A percentile compares a stretch with the other conserved stretches of the same genome.
Conservation (phyloP, 2,329 filamentous ascomycete genomes). For the Arthrobotrys iridis region DNA sequence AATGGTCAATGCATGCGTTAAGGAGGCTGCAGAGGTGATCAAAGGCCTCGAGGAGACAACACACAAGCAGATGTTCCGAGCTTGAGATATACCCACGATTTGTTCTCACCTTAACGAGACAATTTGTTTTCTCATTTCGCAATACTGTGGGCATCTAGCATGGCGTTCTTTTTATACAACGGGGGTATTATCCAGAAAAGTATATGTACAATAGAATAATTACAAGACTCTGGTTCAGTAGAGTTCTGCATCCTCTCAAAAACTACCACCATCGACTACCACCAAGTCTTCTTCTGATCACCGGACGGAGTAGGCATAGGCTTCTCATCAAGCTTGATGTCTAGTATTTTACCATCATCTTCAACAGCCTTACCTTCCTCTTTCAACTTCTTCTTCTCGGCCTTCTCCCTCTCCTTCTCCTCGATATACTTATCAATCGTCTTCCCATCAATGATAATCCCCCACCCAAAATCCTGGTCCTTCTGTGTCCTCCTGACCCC, state of each 20-base stretch:
- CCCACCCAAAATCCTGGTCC: slow-evolving; percentile 49
- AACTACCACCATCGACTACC: slow-evolving; percentile 19
- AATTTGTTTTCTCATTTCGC: neutral
- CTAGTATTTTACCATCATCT: slow-evolving; percentile 12
- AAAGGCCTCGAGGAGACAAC: slow-evolving; percentile 37
- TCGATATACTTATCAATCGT: slow-evolving; percentile 42
- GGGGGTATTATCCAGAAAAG: slow-evolving; percentile 43
- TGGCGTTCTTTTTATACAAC: slow-evolving; percentile 41
- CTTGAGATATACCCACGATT: neutral
- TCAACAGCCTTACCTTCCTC: slow-evolving; percentile 5
- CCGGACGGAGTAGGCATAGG: slow-evolving; percentile 1
- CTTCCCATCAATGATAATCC: slow-evolving; percentile 53
- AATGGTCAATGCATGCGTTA: slow-evolving; percentile 41
- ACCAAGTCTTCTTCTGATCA: slow-evolving; percentile 52
- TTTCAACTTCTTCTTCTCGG: slow-evolving; percentile 25
- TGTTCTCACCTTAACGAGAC: too few species aligned
- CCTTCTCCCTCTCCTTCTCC: slow-evolving; percentile 42
- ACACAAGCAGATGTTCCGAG: slow-evolving; percentile 45
- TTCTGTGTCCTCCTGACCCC: slow-evolving; percentile 42
- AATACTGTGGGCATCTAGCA: slow-evolving; percentile 33
- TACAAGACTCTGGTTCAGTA: slow-evolving; percentile 30
- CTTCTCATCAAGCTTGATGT: slow-evolving; percentile 48
- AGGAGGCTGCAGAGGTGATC: slow-evolving; percentile 38
- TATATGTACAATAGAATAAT: slow-evolving; percentile 54
- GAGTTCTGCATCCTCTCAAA: slow-evolving; percentile 7